Evolutionary conservation across 495 filamentous ascomycete species (phyloP), one percentile per base, ranked within the genome.

Genomic region (Annulohypoxylon stygium): DNA sequence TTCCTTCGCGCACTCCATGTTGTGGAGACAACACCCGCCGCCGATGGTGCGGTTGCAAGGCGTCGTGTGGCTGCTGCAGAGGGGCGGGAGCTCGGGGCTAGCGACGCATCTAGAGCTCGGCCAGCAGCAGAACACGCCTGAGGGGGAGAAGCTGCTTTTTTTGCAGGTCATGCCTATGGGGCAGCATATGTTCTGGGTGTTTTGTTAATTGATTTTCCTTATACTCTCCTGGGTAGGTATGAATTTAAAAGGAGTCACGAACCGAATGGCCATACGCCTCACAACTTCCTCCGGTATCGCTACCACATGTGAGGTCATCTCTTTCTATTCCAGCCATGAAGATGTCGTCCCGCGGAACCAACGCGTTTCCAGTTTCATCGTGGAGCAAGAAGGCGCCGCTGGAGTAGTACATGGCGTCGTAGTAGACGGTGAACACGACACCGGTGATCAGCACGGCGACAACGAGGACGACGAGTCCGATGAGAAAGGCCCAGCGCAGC

Each of bases 171-270:
- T 68, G 33, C 59, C 63, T n/a, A 5, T 18, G 43, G 68, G 67
- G 43, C 72, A 75, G 72, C 72, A 75, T 9, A 75, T 65, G 16
- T 70, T 71, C 72, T n/a, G n/a, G n/a, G n/a, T n/a, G n/a, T n/a
- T n/a, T n/a, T n/a, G n/a, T n/a, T n/a, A n/a, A n/a, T n/a, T n/a
- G n/a, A n/a, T n/a, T n/a, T n/a, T n/a, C n/a, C n/a, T n/a, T n/a
- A n/a, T n/a, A n/a, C n/a, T n/a, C n/a, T n/a, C n/a, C n/a, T n/a
- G n/a, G n/a, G n/a, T n/a, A n/a, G n/a, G n/a, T n/a, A n/a, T n/a
- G n/a, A n/a, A n/a, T n/a, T n/a, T n/a, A n/a, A 5, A 54, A 34
- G 41, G 20, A 43, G 3, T 20, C 10, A 61, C 67, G 53, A 50
- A 75, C 72, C 8, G 72, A 63, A 20, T 65, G 62, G 12, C 26